A percentile compares a stretch with the other conserved stretches of the same genome.
These are phyloP conservation scores for Annulohypoxylon truncatum DNA, from an alignment of 2,329 filamentous ascomycete genomes.

Conservation along the genomic window DNA sequence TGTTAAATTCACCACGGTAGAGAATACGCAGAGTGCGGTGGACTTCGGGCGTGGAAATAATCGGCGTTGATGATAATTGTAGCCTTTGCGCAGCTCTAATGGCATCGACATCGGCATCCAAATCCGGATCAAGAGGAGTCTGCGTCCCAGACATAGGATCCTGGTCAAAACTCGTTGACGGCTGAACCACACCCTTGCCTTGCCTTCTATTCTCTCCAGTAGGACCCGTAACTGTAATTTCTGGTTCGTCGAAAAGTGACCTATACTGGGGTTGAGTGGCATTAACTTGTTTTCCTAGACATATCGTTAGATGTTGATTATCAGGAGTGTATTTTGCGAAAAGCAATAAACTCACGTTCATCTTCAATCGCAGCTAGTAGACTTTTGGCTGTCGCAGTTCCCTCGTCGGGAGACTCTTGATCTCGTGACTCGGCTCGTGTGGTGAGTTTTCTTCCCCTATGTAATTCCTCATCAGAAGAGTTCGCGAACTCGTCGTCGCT, in stretches of 20 bases:
- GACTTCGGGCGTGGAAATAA: constrained; percentile 78
- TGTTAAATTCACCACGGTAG: constrained; percentile 84
- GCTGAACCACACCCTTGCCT: constrained; percentile 73
- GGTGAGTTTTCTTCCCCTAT: constrained; percentile 68
- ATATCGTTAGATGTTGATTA: constrained; percentile 43
- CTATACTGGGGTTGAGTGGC: constrained; percentile 66
- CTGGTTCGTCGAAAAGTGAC: constrained; percentile 73
- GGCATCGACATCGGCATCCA: constrained; percentile 85
- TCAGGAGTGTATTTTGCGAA: background rate
- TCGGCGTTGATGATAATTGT: constrained; percentile 80
- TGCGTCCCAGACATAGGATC: constrained; percentile 65
- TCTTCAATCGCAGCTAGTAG: constrained; percentile 80
- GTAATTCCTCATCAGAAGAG: constrained; percentile 75
- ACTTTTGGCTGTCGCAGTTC: constrained; percentile 58
- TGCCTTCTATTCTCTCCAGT: constrained; percentile 69
- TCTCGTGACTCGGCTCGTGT: constrained; percentile 59
- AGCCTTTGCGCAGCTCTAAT: constrained; percentile 90
- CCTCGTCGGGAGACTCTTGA: constrained; percentile 52
- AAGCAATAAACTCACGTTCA: constrained; percentile 79
- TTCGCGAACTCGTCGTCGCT: constrained; percentile 69
- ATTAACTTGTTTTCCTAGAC: constrained; percentile 64
- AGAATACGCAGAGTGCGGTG: constrained; percentile 90
- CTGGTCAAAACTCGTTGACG: constrained; percentile 85
- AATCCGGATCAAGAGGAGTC: constrained; percentile 80
- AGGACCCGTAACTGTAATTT: constrained; percentile 73